Conservation (phyloP, 352 stramenopile species). For the Blastocystis sp. region DNA sequence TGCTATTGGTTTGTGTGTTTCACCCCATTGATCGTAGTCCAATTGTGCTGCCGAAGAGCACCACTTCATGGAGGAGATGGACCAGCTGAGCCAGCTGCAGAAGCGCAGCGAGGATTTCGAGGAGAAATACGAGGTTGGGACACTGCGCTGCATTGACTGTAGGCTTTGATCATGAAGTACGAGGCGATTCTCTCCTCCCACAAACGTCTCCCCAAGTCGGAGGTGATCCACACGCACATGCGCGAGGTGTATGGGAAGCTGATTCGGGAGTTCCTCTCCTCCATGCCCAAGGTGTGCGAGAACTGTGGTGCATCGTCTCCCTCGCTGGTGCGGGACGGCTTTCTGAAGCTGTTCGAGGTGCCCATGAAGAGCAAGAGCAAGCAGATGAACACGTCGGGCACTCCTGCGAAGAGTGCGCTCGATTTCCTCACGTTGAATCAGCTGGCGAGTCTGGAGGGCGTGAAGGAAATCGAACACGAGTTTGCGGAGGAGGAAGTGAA, state of each 20-base stretch:
- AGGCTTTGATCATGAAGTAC: constrained; percentile 80
- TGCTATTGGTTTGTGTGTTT: background rate
- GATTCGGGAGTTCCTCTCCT: constrained; percentile 80
- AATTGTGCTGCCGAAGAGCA: background rate
- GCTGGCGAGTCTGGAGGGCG: constrained; percentile 55
- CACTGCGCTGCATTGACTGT: constrained; percentile 70
- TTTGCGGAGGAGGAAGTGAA: constrained; percentile 76
- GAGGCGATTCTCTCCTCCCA: constrained; percentile 70
- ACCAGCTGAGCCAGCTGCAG: constrained; percentile 76
- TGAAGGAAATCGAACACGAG: constrained; percentile 68
- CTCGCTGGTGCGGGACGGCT: constrained; percentile 91
- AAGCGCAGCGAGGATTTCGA: constrained; percentile 74
- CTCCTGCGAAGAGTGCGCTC: constrained; percentile 73
- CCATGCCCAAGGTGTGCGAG: constrained; percentile 85
- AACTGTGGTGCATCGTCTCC: constrained; percentile 91
- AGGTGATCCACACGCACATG: constrained; percentile 64
- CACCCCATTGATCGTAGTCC: background rate
- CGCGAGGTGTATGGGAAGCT: constrained; percentile 66
- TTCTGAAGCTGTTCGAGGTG: constrained; percentile 74
- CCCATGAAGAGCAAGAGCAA: constrained; percentile 54
- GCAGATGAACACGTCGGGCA: constrained; percentile 62
- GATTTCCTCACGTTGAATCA: constrained; percentile 63
- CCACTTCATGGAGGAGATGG: constrained; percentile 67
- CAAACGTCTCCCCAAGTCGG: constrained; percentile 58
- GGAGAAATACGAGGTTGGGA: constrained; percentile 71